A percentile compares a stretch with the other conserved stretches of the same genome.
These are phyloP conservation scores for Sclerotinia subarctica DNA, from an alignment of 2,329 filamentous ascomycete genomes.

Conservation along the genomic window DNA sequence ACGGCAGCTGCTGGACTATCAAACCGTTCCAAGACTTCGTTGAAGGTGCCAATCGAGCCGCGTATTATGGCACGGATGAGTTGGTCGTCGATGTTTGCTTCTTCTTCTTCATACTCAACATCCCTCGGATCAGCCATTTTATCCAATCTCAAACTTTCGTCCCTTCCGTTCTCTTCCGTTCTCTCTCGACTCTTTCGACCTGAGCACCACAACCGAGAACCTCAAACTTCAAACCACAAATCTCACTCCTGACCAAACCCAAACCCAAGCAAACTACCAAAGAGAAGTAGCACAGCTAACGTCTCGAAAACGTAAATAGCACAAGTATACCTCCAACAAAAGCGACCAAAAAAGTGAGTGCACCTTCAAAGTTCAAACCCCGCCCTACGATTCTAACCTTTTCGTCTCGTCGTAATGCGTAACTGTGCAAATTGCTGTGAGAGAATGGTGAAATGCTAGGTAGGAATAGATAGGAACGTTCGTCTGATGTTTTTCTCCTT, in stretches of 20 bases:
- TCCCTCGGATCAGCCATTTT: slow-evolving; percentile 17
- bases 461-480: too few relatives aligned
- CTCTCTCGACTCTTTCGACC: background rate
- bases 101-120: slow-evolving; percentile 20
- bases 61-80: too few relatives aligned
- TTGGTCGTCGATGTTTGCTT: too few relatives aligned
- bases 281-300: background rate
- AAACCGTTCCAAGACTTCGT: too few relatives aligned
- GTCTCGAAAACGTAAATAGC: background rate
- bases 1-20: too few relatives aligned
- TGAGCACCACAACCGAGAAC: too few relatives aligned
- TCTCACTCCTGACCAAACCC: background rate
- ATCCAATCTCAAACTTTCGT: background rate
- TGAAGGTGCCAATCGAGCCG: too few relatives aligned
- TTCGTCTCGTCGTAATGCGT: background rate
- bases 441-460: too few relatives aligned
- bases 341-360: background rate
- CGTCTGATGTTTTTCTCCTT: too few relatives aligned
- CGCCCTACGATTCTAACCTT: too few relatives aligned
- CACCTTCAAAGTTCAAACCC: background rate
- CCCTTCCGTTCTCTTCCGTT: background rate
- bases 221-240: background rate
- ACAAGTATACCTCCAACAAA: too few relatives aligned
- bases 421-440: background rate
- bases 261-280: background rate